Conservation (phyloP, 495 filamentous ascomycete genomes). For the Neurospora sp. region DNA sequence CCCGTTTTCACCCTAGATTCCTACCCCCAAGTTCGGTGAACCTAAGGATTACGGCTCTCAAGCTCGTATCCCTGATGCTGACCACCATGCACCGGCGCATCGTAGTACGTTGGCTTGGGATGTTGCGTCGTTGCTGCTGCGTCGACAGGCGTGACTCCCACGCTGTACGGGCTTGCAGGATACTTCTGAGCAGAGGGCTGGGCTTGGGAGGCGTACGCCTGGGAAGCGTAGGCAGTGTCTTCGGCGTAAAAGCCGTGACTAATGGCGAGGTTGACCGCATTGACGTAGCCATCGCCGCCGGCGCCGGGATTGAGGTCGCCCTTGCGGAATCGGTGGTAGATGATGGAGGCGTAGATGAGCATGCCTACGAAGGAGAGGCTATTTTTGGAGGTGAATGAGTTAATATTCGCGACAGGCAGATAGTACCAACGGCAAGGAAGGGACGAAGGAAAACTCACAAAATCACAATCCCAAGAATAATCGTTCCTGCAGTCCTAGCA, state of each 20-base stretch:
- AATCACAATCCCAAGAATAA: slow-evolving; percentile 8
- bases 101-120: neutral
- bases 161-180: neutral
- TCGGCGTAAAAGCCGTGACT: slow-evolving; percentile 2
- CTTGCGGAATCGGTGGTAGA: slow-evolving; percentile 19
- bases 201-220: neutral
- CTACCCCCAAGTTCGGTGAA: neutral
- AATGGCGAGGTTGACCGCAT: slow-evolving; percentile 4
- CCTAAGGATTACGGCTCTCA: neutral
- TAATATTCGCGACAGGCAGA: neutral
- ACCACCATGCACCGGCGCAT: neutral
- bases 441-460: slow-evolving; percentile 8
- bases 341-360: slow-evolving; percentile 19
- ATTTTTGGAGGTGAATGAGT: neutral
- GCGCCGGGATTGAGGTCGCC: slow-evolving; percentile 3
- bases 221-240: slow-evolving; percentile 3
- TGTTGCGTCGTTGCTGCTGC: neutral
- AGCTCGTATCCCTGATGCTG: neutral
- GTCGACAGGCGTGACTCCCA: neutral
- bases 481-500: neutral
- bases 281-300: slow-evolving; percentile 1
- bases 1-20: neutral
- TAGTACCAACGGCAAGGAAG: neutral
- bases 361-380: slow-evolving; percentile 25
- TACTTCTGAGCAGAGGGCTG: neutral